These are phyloP conservation scores for Mycosphaerelloides madeirae DNA, from an alignment of 2,329 filamentous ascomycete genomes.

Conservation along the genomic window DNA sequence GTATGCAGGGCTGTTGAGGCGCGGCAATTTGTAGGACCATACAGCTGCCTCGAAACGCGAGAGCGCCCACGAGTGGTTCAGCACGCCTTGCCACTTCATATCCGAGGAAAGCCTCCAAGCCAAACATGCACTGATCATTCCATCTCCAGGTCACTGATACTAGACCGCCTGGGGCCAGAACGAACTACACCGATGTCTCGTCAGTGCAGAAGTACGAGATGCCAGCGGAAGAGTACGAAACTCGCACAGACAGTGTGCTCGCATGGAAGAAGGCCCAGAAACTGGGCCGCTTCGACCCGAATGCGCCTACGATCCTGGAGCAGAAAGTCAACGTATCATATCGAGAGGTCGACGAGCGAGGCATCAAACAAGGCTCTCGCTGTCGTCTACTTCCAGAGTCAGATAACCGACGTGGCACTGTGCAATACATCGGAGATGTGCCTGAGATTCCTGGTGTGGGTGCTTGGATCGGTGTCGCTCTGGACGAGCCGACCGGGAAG, in stretches of 20 bases:
- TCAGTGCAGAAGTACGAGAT: conserved; percentile 85
- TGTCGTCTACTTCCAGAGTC: conserved; percentile 53
- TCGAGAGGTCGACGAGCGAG: conserved; percentile 64
- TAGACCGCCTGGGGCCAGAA: conserved; percentile 67
- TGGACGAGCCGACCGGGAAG: conserved; percentile 77
- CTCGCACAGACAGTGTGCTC: conserved; percentile 79
- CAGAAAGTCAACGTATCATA: conserved; percentile 65
- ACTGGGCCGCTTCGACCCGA: conserved; percentile 91
- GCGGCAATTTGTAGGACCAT: too few species aligned
- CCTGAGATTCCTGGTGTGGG: conserved; percentile 62
- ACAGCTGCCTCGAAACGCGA: too few species aligned
- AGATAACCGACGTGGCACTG: conserved; percentile 63
- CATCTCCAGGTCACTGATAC: conserved; percentile 66
- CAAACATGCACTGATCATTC: conserved; percentile 4
- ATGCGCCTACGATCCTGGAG: conserved; percentile 68
- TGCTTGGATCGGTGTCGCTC: conserved; percentile 65
- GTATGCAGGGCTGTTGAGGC: too few species aligned
- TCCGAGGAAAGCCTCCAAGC: too few species aligned
- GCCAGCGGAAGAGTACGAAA: conserved; percentile 79
- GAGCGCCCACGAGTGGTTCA: too few species aligned
- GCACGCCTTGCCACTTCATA: neutral
- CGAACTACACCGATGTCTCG: conserved; percentile 76
- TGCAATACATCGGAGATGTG: conserved; percentile 69
- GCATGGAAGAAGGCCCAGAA: conserved; percentile 95
- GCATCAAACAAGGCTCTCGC: conserved; percentile 40